Evolutionary conservation across 108 stramenopile genomes (phyloP).

Genomic region (Schizochytrium sp.): DNA sequence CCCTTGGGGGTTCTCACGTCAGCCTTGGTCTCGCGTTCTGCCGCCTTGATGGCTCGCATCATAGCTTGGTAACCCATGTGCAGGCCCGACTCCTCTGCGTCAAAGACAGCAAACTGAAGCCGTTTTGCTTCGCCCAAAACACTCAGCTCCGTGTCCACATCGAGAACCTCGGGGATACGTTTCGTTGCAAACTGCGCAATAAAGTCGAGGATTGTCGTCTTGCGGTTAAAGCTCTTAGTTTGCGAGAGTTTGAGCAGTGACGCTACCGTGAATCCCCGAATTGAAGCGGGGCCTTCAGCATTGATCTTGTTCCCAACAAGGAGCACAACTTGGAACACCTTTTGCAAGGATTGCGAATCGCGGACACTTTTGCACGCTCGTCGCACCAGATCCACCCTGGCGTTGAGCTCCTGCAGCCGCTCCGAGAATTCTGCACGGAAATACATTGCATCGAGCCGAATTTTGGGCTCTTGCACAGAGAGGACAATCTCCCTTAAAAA

Average conservation of each 20-base stretch:
- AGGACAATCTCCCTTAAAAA: neutral
- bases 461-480: neutral
- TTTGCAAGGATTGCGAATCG: neutral
- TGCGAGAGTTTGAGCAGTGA: constrained; percentile 4
- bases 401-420: neutral
- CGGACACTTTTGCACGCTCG: neutral
- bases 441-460: neutral
- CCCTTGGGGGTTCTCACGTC: too few relatives aligned
- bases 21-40: neutral
- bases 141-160: neutral
- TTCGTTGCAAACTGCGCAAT: neutral
- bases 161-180: neutral
- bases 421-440: neutral
- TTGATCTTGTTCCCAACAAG: constrained; percentile 11
- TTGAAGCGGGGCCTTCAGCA: neutral
- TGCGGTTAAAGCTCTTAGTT: neutral
- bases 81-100: neutral
- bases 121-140: neutral
- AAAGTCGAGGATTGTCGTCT: neutral
- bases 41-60: neutral
- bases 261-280: constrained; percentile 16
- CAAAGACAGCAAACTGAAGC: neutral
- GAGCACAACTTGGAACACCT: constrained; percentile 5
- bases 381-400: neutral
- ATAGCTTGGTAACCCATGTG: neutral